Evolutionary conservation across 352 stramenopile genomes (phyloP).

Genomic region (Globisporangium orthogonon): DNA sequence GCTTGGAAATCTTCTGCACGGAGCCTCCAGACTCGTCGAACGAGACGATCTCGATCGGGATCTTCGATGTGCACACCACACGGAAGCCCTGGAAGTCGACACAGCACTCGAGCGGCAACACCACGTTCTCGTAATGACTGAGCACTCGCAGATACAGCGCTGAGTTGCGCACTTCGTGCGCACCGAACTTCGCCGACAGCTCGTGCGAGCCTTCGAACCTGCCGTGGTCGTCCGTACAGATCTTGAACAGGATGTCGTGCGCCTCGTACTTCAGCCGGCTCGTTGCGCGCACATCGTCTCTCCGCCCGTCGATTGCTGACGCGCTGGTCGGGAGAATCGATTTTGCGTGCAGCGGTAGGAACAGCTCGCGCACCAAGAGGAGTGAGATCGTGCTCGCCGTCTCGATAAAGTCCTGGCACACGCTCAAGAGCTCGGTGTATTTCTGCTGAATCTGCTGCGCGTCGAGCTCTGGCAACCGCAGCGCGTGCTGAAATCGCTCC

Average conservation of each 20-base stretch:
- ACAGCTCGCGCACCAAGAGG: slow-evolving; percentile 78
- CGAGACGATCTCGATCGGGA: slow-evolving; percentile 68
- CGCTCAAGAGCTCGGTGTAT: slow-evolving; percentile 78
- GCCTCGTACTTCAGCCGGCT: slow-evolving; percentile 73
- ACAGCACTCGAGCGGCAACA: slow-evolving; percentile 68
- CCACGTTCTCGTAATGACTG: slow-evolving; percentile 24
- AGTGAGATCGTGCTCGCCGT: slow-evolving; percentile 56
- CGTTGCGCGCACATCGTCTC: slow-evolving; percentile 49
- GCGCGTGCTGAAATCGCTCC: slow-evolving; percentile 51
- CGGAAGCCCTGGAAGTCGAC: slow-evolving; percentile 89
- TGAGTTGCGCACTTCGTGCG: slow-evolving; percentile 78
- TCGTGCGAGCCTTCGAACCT: slow-evolving; percentile 89
- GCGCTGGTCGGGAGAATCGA: slow-evolving; percentile 60
- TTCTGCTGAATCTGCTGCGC: slow-evolving; percentile 53
- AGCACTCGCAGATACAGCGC: slow-evolving; percentile 63
- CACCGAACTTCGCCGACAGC: slow-evolving; percentile 75
- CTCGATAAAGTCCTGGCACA: slow-evolving; percentile 88
- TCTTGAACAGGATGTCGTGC: slow-evolving; percentile 87
- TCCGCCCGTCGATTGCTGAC: slow-evolving; percentile 58
- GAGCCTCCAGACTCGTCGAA: slow-evolving; percentile 54
- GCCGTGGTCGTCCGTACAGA: slow-evolving; percentile 88
- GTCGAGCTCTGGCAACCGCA: slow-evolving; percentile 31
- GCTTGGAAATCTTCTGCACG: slow-evolving; percentile 55
- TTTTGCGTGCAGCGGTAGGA: slow-evolving; percentile 68
- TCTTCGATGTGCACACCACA: slow-evolving; percentile 78